phyloP scores from a whole-genome alignment of 1,284 basidiomycete genomes.

The Porogramme epimiltina region DNA sequence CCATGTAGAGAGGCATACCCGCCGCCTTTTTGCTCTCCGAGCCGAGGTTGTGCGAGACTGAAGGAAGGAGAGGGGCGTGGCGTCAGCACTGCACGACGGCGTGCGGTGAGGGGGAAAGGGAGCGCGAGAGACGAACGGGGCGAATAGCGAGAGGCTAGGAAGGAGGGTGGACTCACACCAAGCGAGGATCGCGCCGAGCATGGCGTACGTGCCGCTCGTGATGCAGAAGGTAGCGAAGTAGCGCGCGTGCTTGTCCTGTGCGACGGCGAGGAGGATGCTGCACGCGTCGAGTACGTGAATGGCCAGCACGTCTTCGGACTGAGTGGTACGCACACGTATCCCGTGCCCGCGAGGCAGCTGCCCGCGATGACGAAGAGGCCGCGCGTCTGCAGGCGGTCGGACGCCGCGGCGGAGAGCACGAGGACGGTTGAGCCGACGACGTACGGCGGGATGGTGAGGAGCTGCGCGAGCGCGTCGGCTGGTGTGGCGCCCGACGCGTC shows the following conservation, averaged over 20 bases:
- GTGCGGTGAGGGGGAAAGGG: neutral
- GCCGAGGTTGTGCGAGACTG: conserved; percentile 74
- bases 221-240: conserved; percentile 76
- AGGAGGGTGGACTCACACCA: conserved; percentile 59
- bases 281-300: neutral
- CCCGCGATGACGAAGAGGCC: conserved; percentile 59
- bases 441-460: conserved; percentile 84
- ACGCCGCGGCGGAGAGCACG: conserved; percentile 61
- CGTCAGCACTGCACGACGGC: neutral
- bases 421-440: conserved; percentile 72
- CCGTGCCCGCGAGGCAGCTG: conserved; percentile 56
- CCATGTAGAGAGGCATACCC: conserved; percentile 75
- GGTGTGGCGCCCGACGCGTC: conserved; percentile 6
- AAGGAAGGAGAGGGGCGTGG: neutral
- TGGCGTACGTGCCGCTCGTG: conserved; percentile 69
- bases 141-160: neutral
- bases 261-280: conserved; percentile 53
- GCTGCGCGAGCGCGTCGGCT: conserved; percentile 59
- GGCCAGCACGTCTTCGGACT: neutral
- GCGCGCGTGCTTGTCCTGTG: conserved; percentile 48
- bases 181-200: conserved; percentile 65
- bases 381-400: conserved; percentile 74
- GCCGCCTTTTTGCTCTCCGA: conserved; percentile 79
- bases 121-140: no score
- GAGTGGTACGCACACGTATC: conserved; percentile 66